Conservation (phyloP, 2,329 filamentous ascomycete species). For the Alternaria angustiovoidea region DNA sequence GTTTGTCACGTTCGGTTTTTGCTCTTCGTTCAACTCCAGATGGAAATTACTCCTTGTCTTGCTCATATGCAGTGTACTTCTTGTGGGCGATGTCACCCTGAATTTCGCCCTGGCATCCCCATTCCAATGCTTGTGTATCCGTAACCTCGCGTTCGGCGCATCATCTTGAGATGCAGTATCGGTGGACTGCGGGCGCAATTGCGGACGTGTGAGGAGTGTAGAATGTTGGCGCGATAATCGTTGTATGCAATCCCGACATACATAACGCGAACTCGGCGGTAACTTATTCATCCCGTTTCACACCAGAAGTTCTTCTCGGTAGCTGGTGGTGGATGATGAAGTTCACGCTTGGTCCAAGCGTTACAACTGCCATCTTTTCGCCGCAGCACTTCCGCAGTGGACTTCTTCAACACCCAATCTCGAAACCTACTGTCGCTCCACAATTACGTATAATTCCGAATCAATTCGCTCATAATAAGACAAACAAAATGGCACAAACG, state of each 20-base stretch:
- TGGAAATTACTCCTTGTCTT: slow-evolving; percentile 3
- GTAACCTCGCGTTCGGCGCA: slow-evolving; percentile 7
- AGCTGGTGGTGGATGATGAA: slow-evolving; percentile 6
- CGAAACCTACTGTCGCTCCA: too few relatives aligned
- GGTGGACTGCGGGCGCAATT: slow-evolving; percentile 9
- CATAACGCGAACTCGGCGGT: slow-evolving; percentile 19
- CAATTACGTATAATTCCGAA: too few relatives aligned
- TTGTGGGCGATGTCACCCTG: neutral
- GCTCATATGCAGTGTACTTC: slow-evolving; percentile 7
- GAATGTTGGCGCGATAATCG: slow-evolving; percentile 8
- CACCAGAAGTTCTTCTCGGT: neutral
- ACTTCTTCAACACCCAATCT: slow-evolving; percentile 5
- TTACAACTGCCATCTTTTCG: slow-evolving; percentile 33
- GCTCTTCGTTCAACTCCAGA: neutral
- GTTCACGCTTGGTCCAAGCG: slow-evolving; percentile 34
- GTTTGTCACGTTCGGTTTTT: neutral
- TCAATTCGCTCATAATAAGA: too few relatives aligned
- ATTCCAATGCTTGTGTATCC: slow-evolving; percentile 17
- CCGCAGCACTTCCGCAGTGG: slow-evolving; percentile 36
- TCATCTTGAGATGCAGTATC: slow-evolving; percentile 9
- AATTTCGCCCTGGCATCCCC: slow-evolving; percentile 4
- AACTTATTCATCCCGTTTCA: slow-evolving; percentile 21
- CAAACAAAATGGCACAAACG: slow-evolving; percentile 43
- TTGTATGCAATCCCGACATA: slow-evolving; percentile 33
- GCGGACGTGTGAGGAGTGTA: slow-evolving; percentile 4